phyloP scores from a whole-genome alignment of 805 yeast genomes.

The Starmerella vaccinii region DNA sequence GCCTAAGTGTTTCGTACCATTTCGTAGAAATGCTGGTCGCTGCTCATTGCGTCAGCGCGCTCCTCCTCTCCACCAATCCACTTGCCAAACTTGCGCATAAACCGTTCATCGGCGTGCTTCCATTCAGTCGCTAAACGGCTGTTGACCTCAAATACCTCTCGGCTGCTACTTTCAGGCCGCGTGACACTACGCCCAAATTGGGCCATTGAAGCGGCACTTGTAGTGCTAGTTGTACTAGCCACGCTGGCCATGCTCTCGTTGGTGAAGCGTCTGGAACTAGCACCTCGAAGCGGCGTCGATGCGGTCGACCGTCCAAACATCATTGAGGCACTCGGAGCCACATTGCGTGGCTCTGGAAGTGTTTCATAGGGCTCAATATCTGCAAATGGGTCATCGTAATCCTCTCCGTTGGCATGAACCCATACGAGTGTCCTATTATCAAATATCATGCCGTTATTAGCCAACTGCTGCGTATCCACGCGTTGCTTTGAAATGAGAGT shows the following conservation, averaged over 20 bases:
- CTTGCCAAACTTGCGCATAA: conserved; percentile 27
- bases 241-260: conserved; percentile 16
- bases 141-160: conserved; percentile 23
- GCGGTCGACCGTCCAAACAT: not conserved
- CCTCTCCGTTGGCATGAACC: conserved; percentile 23
- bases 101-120: conserved; percentile 25
- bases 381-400: conserved; percentile 25
- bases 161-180: conserved; percentile 21
- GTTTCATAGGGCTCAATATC: conserved; percentile 14
- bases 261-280: not conserved
- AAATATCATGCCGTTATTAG: conserved; percentile 22
- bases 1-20: conserved; percentile 21
- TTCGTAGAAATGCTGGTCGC: conserved; percentile 24
- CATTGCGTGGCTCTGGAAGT: no score
- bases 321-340: no score
- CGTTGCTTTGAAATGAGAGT: conserved; percentile 15
- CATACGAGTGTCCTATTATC: conserved; percentile 24
- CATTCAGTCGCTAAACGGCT: conserved; percentile 19
- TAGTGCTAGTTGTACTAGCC: conserved; percentile 12
- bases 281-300: not conserved
- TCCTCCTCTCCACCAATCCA: conserved; percentile 26
- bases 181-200: conserved; percentile 17
- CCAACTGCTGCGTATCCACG: not conserved
- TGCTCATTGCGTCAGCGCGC: conserved; percentile 13
- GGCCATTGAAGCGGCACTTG: conserved; percentile 4